Base-by-base conservation (phyloP, 1,284 basidiomycete genomes). In the Ganoderma meredithae region DNA sequence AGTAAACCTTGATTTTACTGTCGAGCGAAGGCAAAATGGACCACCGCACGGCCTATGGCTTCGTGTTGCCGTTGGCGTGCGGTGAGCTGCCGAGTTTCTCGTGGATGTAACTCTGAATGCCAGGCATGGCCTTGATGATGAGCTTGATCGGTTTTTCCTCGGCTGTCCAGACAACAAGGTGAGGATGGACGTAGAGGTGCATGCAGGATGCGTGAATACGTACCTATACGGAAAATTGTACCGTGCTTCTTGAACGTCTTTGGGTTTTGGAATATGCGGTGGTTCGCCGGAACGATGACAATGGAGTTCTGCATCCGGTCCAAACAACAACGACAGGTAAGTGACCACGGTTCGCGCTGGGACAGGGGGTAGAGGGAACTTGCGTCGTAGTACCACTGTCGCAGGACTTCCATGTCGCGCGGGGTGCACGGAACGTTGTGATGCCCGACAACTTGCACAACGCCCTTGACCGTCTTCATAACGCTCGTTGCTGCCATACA, bases 361-460 rank as follows among this genome's bases (percentile, higher is more conserved):
- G 40, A 19, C 6, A 13, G 31, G 13, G 19, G 53, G 40, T 63
- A 2, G 1, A 27, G 12, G 13, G 8, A 17, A 65, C 76, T 25
- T 73, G 90, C 91, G 77, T 88, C 83, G 62, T 80, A 80, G 79
- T 93, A 94, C 92, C 92, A 94, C 33, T 78, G 72, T 39, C 84
- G 82, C 1, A 90, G 79, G 7, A 85, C 86, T 13, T 83, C 81
- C 8, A 83, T 77, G 64, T 87, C 83, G 67, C 82, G 84, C 19
- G 90, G 87, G 44, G 83, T 82, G 25, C 82, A 71, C 0, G 91
- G 91, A 60, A 88, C 79, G 61, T 82, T 84, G 62, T 88, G 84
- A 69, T 88, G 82, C 3, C 94, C 94, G 5, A 94, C 87, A 25
- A 96, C 89, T 75, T 95, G 93, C 17, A 95, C 84, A 1, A 96